Conservation (phyloP, 2,329 filamentous ascomycete genomes). For the Claviceps sp. region DNA sequence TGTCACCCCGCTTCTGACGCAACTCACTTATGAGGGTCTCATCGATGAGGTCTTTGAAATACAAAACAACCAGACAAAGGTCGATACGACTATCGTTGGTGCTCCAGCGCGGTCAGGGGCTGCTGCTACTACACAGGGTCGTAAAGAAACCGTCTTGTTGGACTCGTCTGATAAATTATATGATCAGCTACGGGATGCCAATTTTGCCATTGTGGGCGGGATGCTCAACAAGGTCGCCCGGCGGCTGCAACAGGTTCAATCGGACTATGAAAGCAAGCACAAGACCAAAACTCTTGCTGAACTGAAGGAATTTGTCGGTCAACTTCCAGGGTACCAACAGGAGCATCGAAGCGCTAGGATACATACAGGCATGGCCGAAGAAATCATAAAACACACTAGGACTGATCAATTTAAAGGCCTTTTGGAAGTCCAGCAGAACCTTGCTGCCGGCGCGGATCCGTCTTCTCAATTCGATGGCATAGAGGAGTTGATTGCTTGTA, state of each 20-base stretch:
- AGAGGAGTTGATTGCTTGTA: conserved; percentile 85
- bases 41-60: conserved; percentile 91
- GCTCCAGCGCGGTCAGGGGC: conserved; percentile 50
- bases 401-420: conserved; percentile 79
- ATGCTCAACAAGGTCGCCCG: conserved; percentile 83
- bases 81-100: conserved; percentile 82
- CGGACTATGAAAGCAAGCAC: conserved; percentile 83
- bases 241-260: conserved; percentile 67
- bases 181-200: conserved; percentile 74
- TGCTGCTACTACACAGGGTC: conserved; percentile 40
- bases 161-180: conserved; percentile 86
- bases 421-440: conserved; percentile 89
- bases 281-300: conserved; percentile 79
- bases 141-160: conserved; percentile 77
- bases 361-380: conserved; percentile 84
- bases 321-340: conserved; percentile 80
- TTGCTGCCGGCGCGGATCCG: conserved; percentile 81
- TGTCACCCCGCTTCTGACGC: conserved; percentile 80
- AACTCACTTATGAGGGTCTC: conserved; percentile 91
- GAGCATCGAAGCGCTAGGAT: conserved; percentile 88
- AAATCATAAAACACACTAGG: conserved; percentile 85
- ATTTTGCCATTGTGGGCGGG: conserved; percentile 87
- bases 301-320: conserved; percentile 87
- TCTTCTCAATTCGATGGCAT: conserved; percentile 81
- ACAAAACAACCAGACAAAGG: conserved; percentile 80